phyloP scores from a whole-genome alignment of 1,284 basidiomycete genomes.

The Marasmius sp. region DNA sequence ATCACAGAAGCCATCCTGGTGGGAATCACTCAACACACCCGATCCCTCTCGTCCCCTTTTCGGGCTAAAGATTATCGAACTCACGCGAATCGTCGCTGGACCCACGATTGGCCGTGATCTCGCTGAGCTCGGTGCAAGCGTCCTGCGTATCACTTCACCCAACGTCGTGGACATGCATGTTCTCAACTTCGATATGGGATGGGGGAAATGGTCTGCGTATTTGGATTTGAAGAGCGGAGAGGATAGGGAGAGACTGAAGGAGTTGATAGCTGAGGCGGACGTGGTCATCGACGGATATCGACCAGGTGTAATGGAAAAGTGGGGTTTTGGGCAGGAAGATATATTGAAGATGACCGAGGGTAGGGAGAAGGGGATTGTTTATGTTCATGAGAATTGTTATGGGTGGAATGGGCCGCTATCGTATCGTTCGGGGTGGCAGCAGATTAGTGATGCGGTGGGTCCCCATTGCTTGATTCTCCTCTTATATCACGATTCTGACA shows the following conservation, averaged over 20 bases:
- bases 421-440: conserved; percentile 15
- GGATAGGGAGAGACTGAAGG: conserved; percentile 17
- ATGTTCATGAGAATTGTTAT: conserved; percentile 29
- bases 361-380: conserved; percentile 22
- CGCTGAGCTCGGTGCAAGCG: conserved; percentile 27
- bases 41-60: conserved; percentile 19
- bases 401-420: conserved; percentile 10
- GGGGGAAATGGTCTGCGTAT: conserved; percentile 28
- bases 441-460: conserved; percentile 16
- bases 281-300: conserved; percentile 30
- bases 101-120: conserved; percentile 24
- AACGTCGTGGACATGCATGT: conserved; percentile 23
- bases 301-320: conserved; percentile 25
- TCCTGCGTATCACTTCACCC: conserved; percentile 26
- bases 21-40: conserved; percentile 13
- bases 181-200: conserved; percentile 24
- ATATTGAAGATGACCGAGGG: conserved; percentile 21
- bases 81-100: conserved; percentile 28
- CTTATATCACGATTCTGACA: neutral
- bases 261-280: conserved; percentile 24
- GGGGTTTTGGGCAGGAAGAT: conserved; percentile 28
- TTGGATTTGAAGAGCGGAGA: conserved; percentile 23
- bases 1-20: conserved; percentile 18
- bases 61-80: conserved; percentile 26
- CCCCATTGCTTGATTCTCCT: neutral